Evolutionary conservation across 768 basidiomycete genomes (phyloP), one percentile per base, ranked within the genome.

Genomic region (Pleurotus djamor): DNA sequence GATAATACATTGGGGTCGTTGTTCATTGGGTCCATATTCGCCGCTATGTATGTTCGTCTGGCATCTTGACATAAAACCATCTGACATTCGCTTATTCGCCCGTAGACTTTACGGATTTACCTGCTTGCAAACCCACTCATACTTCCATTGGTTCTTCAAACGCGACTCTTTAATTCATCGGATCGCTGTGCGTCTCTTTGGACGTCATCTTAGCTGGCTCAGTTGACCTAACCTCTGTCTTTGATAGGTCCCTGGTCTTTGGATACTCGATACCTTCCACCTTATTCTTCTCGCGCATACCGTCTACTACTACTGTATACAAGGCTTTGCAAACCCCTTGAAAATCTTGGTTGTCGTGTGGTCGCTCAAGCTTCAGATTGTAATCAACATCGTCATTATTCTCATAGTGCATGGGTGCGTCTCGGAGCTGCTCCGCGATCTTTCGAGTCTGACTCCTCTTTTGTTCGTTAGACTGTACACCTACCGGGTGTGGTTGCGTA

Each of bases 1-100:
- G 54, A 55, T 43, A 55, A 55, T 38, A 55, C 32, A n/a, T 28
- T 55, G 54, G 54, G 54, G 37, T 55, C 54, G 16, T 32, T 55
- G 41, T 43, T 55, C 7, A 44, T 55, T 16, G 54, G 54, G n/a
- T 55, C 54, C 10, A 5, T 55, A 9, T 41, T 55, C n/a, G 54
- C 54, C 5, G 14, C 37, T 14, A 33, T 55, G 54, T 55, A 21
- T 16, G 54, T 55, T 21, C 12, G 2, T 33, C 21, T 28, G 21
- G 21, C 21, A n/a, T 17, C 37, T 32, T 32, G n/a, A 14, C 10
- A n/a, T 17, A 17, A 2, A 14, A 47, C 17, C 16, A 17, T 47
- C 45, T 47, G 14, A 41, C 38, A 1, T 41, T 41, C 38, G 14
- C 38, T 41, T 8, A n/a, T n/a, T n/a, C n/a, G n/a, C n/a, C n/a